Percentiles rank a stretch among this genome's conserved stretches.
Evolutionary conservation across 257 asterid species (phyloP).

Genomic region (Forsythia suspensa): DNA sequence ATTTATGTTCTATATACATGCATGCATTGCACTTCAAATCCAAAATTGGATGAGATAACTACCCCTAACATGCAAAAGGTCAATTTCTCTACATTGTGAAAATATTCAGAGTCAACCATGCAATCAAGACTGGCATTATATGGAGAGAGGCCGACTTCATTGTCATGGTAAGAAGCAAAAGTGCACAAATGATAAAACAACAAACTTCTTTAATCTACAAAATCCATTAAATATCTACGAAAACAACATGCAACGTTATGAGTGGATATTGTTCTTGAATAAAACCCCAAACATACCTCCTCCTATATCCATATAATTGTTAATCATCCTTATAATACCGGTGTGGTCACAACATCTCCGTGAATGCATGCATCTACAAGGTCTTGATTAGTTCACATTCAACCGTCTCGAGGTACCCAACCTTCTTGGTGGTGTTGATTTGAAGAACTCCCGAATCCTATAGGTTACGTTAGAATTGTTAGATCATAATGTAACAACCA

Average conservation of each 20-base stretch:
- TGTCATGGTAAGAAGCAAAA: not conserved
- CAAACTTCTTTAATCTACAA: not conserved
- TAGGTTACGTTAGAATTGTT: conserved; percentile 1
- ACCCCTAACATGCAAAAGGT: not conserved
- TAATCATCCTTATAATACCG: too few species aligned
- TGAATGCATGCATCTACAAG: too few species aligned
- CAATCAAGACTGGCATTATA: conserved; percentile 7
- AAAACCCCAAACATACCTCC: conserved; percentile 14
- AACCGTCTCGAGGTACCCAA: too few species aligned
- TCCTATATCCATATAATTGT: too few species aligned
- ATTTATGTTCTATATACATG: not conserved
- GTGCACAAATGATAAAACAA: not conserved
- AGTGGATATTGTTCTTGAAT: conserved; percentile 15
- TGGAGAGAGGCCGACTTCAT: not conserved
- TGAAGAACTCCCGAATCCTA: conserved; percentile 89
- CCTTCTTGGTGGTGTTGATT: conserved; percentile 58
- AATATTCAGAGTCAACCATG: conserved; percentile 3
- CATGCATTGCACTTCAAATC: not conserved
- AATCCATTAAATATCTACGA: conserved; percentile 3
- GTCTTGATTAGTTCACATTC: too few species aligned
- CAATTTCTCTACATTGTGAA: conserved; percentile 5
- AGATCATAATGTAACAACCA: not conserved
- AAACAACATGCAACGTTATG: conserved; percentile 13
- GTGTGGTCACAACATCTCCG: too few species aligned
- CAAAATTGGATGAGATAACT: not conserved